Evolutionary conservation across 2,329 filamentous ascomycete species (phyloP).

Genomic region (Juglanconis oblonga): DNA sequence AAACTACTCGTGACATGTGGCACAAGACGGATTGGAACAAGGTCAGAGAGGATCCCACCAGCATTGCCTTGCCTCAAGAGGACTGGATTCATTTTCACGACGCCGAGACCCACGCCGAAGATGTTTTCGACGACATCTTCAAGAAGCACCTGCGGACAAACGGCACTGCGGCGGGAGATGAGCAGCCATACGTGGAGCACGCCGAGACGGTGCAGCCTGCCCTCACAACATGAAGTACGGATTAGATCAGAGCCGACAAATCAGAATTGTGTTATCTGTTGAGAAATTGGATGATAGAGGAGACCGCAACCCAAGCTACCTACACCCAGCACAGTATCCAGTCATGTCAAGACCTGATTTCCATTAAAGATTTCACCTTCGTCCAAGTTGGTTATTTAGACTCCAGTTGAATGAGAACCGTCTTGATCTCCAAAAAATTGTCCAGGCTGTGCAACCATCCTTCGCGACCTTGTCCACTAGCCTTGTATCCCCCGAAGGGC

Average conservation of each 20-base stretch:
- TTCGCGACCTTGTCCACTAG: constrained; percentile 36
- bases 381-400: too few species aligned
- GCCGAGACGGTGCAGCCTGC: background rate
- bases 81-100: constrained; percentile 53
- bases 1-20: constrained; percentile 50
- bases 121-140: constrained; percentile 33
- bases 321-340: too few species aligned
- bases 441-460: constrained; percentile 34
- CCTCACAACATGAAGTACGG: background rate
- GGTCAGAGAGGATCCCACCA: constrained; percentile 44
- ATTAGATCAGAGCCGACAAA: background rate
- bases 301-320: background rate
- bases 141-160: constrained; percentile 22
- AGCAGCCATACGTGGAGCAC: background rate
- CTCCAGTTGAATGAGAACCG: constrained; percentile 24
- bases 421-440: constrained; percentile 32
- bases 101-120: constrained; percentile 42
- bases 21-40: constrained; percentile 52
- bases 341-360: too few species aligned
- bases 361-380: too few species aligned
- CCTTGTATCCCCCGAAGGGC: constrained; percentile 42
- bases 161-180: background rate
- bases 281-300: background rate
- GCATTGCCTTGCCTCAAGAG: constrained; percentile 46
- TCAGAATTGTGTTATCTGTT: background rate